Conservation (phyloP, 208 protist genomes). For the Acanthamoeba divionensis region DNA sequence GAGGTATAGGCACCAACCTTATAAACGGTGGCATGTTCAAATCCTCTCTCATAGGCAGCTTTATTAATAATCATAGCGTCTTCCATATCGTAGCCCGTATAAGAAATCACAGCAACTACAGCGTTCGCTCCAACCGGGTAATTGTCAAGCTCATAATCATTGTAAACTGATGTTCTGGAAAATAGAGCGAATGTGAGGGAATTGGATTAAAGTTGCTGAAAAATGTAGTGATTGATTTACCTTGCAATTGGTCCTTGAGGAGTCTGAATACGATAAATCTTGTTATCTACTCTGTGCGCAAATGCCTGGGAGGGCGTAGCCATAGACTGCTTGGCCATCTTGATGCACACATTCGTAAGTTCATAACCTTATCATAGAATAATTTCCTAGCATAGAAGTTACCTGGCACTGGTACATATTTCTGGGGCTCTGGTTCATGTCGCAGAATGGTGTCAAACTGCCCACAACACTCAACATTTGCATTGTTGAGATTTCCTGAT, state of each 20-base stretch:
- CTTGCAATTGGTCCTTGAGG: constrained; percentile 96
- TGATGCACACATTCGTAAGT: constrained; percentile 57
- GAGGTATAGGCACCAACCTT: constrained; percentile 68
- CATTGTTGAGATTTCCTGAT: constrained; percentile 75
- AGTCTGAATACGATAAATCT: constrained; percentile 95
- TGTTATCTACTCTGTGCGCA: constrained; percentile 95
- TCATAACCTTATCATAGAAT: not conserved
- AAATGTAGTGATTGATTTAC: constrained; percentile 24
- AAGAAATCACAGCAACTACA: constrained; percentile 98
- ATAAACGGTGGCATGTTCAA: constrained; percentile 95
- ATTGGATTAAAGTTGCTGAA: constrained; percentile 8
- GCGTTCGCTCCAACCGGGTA: constrained; percentile 97
- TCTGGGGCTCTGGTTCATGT: constrained; percentile 99
- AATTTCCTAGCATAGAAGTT: not conserved
- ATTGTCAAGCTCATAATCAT: constrained; percentile 93
- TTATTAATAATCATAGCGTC: constrained; percentile 99
- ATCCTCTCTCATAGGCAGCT: constrained; percentile 94
- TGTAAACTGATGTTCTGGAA: constrained; percentile 69
- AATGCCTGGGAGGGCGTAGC: constrained; percentile 92
- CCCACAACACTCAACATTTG: constrained; percentile 96
- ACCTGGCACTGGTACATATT: constrained; percentile 99
- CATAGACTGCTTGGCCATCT: constrained; percentile 99
- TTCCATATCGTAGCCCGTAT: constrained; percentile 99
- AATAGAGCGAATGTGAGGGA: not conserved
- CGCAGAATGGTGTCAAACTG: constrained; percentile 97